Base-by-base conservation (phyloP, 768 basidiomycete species). In the Leucocoprinus birnbaumii region DNA sequence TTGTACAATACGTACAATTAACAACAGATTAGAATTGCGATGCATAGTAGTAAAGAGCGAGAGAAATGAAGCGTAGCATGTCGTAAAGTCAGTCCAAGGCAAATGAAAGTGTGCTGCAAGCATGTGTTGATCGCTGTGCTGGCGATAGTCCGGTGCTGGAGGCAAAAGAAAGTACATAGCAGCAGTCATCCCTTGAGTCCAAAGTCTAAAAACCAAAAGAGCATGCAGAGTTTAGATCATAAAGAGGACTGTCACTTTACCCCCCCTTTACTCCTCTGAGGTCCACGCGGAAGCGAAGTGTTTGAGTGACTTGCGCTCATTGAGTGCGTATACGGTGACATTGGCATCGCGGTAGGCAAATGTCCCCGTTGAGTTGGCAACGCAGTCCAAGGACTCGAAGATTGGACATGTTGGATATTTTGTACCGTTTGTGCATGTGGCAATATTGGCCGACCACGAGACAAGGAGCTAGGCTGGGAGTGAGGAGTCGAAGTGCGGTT, bases 321-420 rank as follows among this genome's bases (percentile, higher is more conserved):
- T 16, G 46, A 43, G 25, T 61, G 60, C 3, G 57, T 48, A 35
- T 60, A 56, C 13, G 60, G 38, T 3, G 59, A 61, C 26, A 60
- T 56, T 5, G 66, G 64, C 64, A 69, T 71, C 10, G 62, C 62
- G 48, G 54, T 61, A 3, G 71, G 68, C 9, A 65, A 50, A 25
- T 56, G 59, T 3, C 71, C 71, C 21, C 45, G 64, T 47, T 68
- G 66, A n/a, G 70, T 63, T 9, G 77, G 77, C 22, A 74, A 60
- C 11, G 75, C 73, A 2, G 73, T 74, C 77, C 76, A 80, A 1
- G 75, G 73, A 58, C 65, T 78, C 0, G 70, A 70, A 2, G 58
- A 59, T 18, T 71, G 73, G 31, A 60, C 46, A 31, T 66, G 67
- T 31, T 63, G 65, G 11, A 63, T 18, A 13, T 34, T 42, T 13